These are phyloP conservation scores for Phragmites australis DNA, from an alignment of 176 grass and related monocot genomes.

Conservation along the genomic window DNA sequence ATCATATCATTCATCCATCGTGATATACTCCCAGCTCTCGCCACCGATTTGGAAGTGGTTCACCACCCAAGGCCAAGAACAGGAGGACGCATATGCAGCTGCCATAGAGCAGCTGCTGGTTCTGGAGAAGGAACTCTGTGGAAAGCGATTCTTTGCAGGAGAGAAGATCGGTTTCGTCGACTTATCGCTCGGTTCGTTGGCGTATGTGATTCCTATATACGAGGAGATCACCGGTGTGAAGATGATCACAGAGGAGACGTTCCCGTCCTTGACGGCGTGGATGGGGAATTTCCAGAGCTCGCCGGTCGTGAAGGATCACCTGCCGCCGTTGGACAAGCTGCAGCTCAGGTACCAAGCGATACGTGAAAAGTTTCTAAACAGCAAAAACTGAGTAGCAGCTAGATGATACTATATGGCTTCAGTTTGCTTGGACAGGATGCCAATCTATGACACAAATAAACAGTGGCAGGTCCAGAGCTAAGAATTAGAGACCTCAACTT, in stretches of 20 bases:
- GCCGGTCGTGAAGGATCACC: constrained; percentile 26
- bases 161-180: constrained; percentile 36
- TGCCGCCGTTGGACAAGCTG: constrained; percentile 37
- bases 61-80: constrained; percentile 13
- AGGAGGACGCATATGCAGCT: constrained; percentile 7
- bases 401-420: too few species aligned
- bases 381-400: not conserved
- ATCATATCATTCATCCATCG: too few species aligned
- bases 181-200: constrained; percentile 28
- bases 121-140: constrained; percentile 36
- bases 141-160: constrained; percentile 41
- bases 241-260: constrained; percentile 22
- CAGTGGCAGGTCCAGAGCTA: too few species aligned
- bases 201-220: constrained; percentile 38
- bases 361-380: constrained; percentile 9
- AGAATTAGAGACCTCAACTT: too few species aligned
- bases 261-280: constrained; percentile 36
- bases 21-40: constrained; percentile 2
- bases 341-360: constrained; percentile 13
- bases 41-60: constrained; percentile 56
- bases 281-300: constrained; percentile 37
- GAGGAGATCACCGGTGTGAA: constrained; percentile 34
- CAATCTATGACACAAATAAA: too few species aligned
- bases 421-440: too few species aligned
- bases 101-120: constrained; percentile 35